These are phyloP conservation scores for Herpetomonas tarakana DNA, from an alignment of 208 protist genomes.

Conservation along the genomic window DNA sequence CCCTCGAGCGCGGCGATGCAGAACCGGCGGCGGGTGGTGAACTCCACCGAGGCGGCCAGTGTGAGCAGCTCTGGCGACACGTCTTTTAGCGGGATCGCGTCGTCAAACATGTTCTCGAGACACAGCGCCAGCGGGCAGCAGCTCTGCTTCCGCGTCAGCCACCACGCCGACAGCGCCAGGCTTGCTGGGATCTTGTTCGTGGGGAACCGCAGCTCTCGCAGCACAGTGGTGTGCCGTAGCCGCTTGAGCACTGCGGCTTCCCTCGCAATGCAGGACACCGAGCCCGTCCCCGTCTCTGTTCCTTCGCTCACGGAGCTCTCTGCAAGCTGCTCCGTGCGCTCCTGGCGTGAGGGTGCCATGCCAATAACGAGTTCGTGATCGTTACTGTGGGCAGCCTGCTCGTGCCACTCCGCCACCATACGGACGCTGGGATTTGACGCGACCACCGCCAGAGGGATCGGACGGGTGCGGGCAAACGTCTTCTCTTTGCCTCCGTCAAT, in stretches of 20 bases:
- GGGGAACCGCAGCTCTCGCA: background rate
- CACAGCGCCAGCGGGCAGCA: background rate
- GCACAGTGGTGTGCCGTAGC: background rate
- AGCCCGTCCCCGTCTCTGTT: background rate
- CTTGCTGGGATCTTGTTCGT: background rate
- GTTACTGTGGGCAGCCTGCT: background rate
- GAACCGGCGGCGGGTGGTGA: background rate
- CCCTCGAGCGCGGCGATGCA: background rate
- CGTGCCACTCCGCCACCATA: background rate
- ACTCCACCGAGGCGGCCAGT: too few relatives aligned
- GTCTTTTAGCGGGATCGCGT: background rate
- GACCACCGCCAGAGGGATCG: background rate
- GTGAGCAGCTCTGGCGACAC: too few relatives aligned
- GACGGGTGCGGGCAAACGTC: background rate
- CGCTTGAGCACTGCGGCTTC: background rate
- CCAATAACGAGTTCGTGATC: too few relatives aligned
- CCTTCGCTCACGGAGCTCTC: too few relatives aligned
- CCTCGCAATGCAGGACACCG: background rate
- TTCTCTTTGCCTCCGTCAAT: too few relatives aligned
- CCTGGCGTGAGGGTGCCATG: too few relatives aligned
- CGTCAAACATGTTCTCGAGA: background rate
- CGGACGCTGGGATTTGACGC: background rate
- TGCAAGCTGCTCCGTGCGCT: too few relatives aligned
- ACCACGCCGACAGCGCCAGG: slow-evolving; percentile 2
- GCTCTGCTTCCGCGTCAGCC: slow-evolving; percentile 4